Base-by-base conservation (phyloP, 1,284 basidiomycete species). In the Malassezia cuniculi region DNA sequence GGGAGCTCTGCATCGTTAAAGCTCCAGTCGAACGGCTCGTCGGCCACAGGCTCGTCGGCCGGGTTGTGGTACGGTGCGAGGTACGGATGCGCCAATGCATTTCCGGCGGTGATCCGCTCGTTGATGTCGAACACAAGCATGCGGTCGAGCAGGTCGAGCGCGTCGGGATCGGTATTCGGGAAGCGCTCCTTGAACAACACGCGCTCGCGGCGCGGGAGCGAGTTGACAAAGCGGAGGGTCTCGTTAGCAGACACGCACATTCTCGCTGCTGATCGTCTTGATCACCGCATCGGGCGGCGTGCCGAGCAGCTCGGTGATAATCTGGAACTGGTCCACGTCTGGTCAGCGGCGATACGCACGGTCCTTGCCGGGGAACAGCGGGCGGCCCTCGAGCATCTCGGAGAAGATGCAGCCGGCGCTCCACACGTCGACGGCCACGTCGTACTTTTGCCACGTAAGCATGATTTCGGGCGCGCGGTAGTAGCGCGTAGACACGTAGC, bases 391-490 rank as follows among this genome's bases (percentile, higher is more conserved):
- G 42, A 99, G 73, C 93, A 99, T 99, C 73, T 97, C 90, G 4
- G 93, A 93, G 66, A 99, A 95, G 70, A 99, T 97, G 73, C 93
- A 99, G 9, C 89, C 90, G 11, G 89, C 87, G 64, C 85, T 90
- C 90, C 90, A 97, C 60, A 97, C 90, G 68, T 95, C 90, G 48
- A 95, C 89, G 51, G 53, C 93, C 40, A 95, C 90, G 69, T 97
- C 93, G 73, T 97, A 97, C 73, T 97, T 97, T 70, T 97, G 90
- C 93, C 93, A 97, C 31, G 90, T 99, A 66, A 99, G 76, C 93
- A 99, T 99, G 73, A 99, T 97, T 71, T 99, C 90, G 6, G 90
- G 90, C 3, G 90, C 93, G 39, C 93, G 82, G 71, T 99, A 97
- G 72, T 97, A 97, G 57, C 93, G 76, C 42, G 90, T 99, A 48